Percentiles rank a stretch among this genome's conserved stretches.
Evolutionary conservation across 208 protist genomes (phyloP).

Genomic region (Endotrypanum monterogeii): DNA sequence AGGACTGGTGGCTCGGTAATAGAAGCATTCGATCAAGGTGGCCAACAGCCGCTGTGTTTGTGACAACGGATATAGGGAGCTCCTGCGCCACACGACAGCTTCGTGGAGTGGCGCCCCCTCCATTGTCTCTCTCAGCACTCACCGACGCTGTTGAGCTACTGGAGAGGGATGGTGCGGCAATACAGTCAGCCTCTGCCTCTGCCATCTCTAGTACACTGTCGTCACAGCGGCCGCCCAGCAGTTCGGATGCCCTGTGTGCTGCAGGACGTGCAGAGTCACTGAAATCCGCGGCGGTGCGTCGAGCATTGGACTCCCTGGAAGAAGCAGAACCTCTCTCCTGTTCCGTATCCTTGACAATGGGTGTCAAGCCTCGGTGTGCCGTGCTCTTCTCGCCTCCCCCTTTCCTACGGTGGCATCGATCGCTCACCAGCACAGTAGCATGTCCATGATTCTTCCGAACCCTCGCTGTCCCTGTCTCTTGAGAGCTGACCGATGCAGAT

Average conservation of each 20-base stretch:
- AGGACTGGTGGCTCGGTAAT: background rate
- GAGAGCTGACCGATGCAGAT: conserved; percentile 5
- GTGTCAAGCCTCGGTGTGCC: background rate
- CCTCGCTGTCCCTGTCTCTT: background rate
- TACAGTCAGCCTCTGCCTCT: background rate
- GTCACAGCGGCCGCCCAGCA: conserved; percentile 13
- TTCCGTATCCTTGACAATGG: background rate
- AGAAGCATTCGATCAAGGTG: background rate
- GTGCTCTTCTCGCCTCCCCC: background rate
- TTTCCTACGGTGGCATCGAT: background rate
- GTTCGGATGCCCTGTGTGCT: background rate
- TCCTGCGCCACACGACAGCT: background rate
- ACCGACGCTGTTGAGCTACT: background rate
- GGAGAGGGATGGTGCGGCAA: background rate
- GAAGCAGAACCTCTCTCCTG: background rate
- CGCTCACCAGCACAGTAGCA: background rate
- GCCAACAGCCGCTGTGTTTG: background rate
- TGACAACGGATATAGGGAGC: background rate
- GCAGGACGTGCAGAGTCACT: background rate
- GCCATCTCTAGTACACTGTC: background rate
- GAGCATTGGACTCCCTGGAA: background rate
- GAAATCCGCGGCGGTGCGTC: background rate
- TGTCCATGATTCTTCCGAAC: background rate
- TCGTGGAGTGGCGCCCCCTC: background rate
- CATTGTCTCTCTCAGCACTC: background rate